Conservation (phyloP, 176 grass and related monocot species). For the Pharus latifolius region DNA sequence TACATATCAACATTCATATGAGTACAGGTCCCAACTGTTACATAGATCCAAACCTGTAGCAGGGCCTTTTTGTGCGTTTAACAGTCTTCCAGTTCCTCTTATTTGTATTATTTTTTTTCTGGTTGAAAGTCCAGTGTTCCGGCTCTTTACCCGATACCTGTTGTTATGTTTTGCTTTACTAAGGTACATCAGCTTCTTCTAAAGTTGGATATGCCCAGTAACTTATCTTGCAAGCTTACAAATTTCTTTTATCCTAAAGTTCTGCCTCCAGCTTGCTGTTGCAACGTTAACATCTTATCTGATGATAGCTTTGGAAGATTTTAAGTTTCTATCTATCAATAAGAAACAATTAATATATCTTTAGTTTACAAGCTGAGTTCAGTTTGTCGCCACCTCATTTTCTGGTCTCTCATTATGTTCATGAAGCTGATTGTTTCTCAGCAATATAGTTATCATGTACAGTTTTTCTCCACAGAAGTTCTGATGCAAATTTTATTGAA, state of each 20-base stretch:
- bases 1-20: constrained; percentile 14
- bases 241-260: not conserved
- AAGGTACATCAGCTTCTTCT: constrained; percentile 5
- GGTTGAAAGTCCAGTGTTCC: too few species aligned
- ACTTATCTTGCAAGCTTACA: constrained; percentile 23
- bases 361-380: not conserved
- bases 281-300: constrained; percentile 29
- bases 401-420: not conserved
- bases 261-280: not conserved
- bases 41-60: not conserved
- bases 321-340: not conserved
- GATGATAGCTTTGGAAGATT: not conserved
- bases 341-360: not conserved
- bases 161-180: constrained; percentile 19
- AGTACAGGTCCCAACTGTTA: constrained; percentile 23
- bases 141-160: constrained; percentile 19
- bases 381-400: not conserved
- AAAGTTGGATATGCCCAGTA: constrained; percentile 30
- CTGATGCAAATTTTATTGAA: too few species aligned
- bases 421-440: not conserved
- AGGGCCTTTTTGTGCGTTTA: not conserved
- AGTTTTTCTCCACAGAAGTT: not conserved
- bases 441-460: not conserved
- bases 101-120: too few species aligned
- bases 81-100: too few species aligned